Evolutionary conservation across 2,329 filamentous ascomycete genomes (phyloP).

Genomic region (Cercospora sp.): DNA sequence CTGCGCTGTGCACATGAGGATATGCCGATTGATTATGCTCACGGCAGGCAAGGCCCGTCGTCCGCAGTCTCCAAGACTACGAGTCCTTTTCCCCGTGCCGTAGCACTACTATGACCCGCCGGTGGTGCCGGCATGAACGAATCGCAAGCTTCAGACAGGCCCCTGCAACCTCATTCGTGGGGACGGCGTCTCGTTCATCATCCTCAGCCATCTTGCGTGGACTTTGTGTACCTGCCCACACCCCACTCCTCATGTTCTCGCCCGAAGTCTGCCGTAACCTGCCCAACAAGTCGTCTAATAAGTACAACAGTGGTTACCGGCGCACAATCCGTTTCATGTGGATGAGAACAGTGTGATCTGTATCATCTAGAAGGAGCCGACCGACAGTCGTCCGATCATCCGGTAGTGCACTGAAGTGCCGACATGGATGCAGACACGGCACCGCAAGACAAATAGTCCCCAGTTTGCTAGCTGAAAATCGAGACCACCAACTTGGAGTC

Average conservation of each 20-base stretch:
- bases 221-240: conserved; percentile 3
- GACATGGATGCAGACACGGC: conserved; percentile 24
- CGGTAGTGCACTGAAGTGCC: conserved; percentile 13
- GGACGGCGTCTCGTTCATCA: conserved; percentile 15
- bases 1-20: background rate
- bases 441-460: conserved; percentile 22
- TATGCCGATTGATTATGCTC: background rate
- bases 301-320: conserved; percentile 1
- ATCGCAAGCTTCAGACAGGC: conserved; percentile 20
- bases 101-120: conserved; percentile 8
- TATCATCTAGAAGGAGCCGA: conserved; percentile 20
- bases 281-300: background rate
- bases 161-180: conserved; percentile 26
- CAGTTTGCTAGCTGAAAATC: conserved; percentile 21
- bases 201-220: conserved; percentile 10
- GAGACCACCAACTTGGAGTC: background rate
- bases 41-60: background rate
- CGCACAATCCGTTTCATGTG: background rate
- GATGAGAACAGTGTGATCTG: conserved; percentile 12
- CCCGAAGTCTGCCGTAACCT: conserved; percentile 16
- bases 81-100: conserved; percentile 18
- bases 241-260: conserved; percentile 18
- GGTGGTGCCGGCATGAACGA: conserved; percentile 19
- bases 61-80: background rate
- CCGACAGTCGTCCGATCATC: conserved; percentile 15